Conservation (phyloP, 768 basidiomycete genomes). For the Phaffia australis region DNA sequence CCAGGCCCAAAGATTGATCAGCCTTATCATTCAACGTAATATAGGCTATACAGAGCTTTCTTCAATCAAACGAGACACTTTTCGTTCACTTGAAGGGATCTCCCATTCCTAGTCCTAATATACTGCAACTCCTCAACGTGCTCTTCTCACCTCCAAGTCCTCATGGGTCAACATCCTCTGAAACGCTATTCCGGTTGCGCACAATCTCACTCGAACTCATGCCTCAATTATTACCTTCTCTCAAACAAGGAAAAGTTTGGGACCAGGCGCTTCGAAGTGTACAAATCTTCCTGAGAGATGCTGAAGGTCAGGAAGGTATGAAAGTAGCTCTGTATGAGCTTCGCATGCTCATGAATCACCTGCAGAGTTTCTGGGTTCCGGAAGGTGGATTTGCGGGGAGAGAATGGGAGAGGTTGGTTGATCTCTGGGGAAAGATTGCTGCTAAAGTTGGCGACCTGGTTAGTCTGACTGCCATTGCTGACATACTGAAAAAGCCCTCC, state of each 20-base stretch:
- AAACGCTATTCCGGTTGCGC: conserved; percentile 1
- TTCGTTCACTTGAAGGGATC: not conserved
- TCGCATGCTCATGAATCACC: not conserved
- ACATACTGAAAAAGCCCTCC: not conserved
- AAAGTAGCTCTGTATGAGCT: not conserved
- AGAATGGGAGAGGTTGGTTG: conserved; percentile 31
- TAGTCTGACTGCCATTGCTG: not conserved
- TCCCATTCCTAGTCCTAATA: not conserved
- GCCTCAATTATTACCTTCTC: not conserved
- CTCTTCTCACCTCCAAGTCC: conserved; percentile 1
- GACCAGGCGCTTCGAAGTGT: conserved; percentile 8
- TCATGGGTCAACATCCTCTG: not conserved
- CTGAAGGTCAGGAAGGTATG: conserved; percentile 1
- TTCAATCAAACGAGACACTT: not conserved
- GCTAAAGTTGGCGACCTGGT: conserved; percentile 22
- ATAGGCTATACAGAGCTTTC: not conserved
- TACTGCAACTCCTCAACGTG: not conserved
- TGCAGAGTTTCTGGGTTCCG: not conserved
- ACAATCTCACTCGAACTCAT: conserved; percentile 12
- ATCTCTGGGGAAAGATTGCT: conserved; percentile 28
- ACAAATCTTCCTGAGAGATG: not conserved
- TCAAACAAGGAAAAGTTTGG: conserved; percentile 3
- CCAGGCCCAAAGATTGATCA: not conserved
- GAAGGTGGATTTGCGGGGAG: conserved; percentile 18
- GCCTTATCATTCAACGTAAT: not conserved